phyloP scores from a whole-genome alignment of 2,329 filamentous ascomycete genomes.

The Hymenoscyphus scutula region DNA sequence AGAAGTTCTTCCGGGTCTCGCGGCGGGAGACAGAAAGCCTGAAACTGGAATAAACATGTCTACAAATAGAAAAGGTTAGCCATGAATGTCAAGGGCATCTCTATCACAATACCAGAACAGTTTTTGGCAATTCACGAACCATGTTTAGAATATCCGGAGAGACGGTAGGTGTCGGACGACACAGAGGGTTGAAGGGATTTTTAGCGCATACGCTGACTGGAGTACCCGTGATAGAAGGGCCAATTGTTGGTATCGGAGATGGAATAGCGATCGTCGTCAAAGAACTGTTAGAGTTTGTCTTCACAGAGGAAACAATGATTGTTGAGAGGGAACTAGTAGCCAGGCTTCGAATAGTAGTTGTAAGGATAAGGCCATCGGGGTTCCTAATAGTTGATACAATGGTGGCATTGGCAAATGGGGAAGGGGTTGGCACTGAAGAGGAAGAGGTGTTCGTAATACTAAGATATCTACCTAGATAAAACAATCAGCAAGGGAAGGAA shows the following conservation, averaged over 20 bases:
- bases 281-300: background rate
- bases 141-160: background rate
- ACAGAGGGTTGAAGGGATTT: background rate
- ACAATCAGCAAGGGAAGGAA: too few relatives aligned
- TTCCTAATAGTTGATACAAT: background rate
- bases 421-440: background rate
- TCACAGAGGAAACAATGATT: background rate
- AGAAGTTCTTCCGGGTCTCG: background rate
- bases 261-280: background rate
- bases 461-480: too few relatives aligned
- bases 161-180: background rate
- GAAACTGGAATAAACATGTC: background rate
- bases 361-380: background rate
- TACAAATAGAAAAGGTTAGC: background rate
- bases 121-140: background rate
- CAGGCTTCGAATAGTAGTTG: background rate
- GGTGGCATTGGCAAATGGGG: background rate
- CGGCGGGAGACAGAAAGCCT: background rate
- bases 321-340: background rate
- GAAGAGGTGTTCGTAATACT: background rate
- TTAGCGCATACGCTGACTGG: background rate
- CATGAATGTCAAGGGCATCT: too few relatives aligned
- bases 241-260: background rate
- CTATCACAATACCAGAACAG: too few relatives aligned
- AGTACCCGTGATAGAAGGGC: background rate